Conservation (phyloP, 805 yeast genomes). For the Candida lessepsii region DNA sequence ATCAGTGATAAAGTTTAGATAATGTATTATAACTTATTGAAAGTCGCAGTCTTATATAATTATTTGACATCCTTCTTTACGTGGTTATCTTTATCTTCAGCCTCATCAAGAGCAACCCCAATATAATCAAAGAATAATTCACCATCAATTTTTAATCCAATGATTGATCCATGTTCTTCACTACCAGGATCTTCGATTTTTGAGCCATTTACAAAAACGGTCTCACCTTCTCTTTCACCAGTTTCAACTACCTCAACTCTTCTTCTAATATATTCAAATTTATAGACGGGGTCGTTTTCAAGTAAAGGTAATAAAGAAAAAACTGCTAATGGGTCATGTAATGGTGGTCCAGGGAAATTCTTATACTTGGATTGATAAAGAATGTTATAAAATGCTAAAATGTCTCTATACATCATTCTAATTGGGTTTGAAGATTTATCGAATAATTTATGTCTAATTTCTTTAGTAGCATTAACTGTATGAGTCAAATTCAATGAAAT, state of each 20-base stretch:
- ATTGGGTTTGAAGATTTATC: slow-evolving; percentile 32
- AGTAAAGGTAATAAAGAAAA: slow-evolving; percentile 53
- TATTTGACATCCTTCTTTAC: no score
- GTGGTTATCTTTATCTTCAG: slow-evolving; percentile 14
- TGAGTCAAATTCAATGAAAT: slow-evolving; percentile 73
- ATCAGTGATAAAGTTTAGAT: slow-evolving; percentile 2
- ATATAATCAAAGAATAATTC: slow-evolving; percentile 19
- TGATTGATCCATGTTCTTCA: slow-evolving; percentile 19
- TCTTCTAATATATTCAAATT: slow-evolving; percentile 26
- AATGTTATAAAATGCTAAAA: slow-evolving; percentile 22
- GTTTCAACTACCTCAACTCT: slow-evolving; percentile 24
- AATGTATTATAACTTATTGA: no score
- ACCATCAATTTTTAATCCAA: slow-evolving; percentile 18
- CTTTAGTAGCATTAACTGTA: slow-evolving; percentile 49
- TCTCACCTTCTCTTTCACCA: slow-evolving; percentile 35
- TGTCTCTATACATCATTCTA: slow-evolving; percentile 33
- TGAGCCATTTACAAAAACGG: slow-evolving; percentile 13
- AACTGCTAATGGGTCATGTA: slow-evolving; percentile 79
- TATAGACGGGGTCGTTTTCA: slow-evolving; percentile 16
- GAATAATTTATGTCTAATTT: slow-evolving; percentile 23
- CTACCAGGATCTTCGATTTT: slow-evolving; percentile 12
- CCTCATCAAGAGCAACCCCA: slow-evolving; percentile 18
- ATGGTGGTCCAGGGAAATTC: slow-evolving; percentile 57
- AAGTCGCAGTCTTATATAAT: no score
- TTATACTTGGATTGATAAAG: slow-evolving; percentile 13